Conservation (phyloP, 1,284 basidiomycete genomes). For the Rhodotorula sp. region DNA sequence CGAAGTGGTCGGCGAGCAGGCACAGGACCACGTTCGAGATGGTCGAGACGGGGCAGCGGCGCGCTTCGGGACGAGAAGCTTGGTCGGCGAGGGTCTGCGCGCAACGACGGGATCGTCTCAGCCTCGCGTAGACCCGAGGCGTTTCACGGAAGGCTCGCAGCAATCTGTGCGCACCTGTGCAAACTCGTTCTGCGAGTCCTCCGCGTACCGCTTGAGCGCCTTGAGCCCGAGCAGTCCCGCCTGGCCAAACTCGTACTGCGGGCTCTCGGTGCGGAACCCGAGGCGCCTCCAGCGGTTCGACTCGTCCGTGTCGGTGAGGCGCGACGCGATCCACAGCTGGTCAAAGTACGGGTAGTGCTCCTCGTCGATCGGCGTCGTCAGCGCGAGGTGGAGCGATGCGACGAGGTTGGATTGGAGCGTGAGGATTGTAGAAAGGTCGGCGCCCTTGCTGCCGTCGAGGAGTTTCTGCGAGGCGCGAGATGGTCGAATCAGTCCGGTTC, state of each 20-base stretch:
- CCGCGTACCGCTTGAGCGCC: constrained; percentile 66
- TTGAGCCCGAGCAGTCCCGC: constrained; percentile 84
- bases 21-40: constrained; percentile 83
- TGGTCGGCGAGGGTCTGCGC: constrained; percentile 59
- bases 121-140: not conserved
- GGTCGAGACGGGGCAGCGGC: constrained; percentile 80
- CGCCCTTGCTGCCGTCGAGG: constrained; percentile 83
- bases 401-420: constrained; percentile 90
- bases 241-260: constrained; percentile 76
- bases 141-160: not conserved
- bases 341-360: constrained; percentile 65
- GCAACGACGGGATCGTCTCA: not conserved
- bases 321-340: constrained; percentile 70
- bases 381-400: constrained; percentile 75
- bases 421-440: constrained; percentile 74
- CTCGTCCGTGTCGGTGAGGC: constrained; percentile 56
- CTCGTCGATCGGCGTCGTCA: constrained; percentile 66
- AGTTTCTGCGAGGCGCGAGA: constrained; percentile 60
- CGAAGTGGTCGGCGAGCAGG: constrained; percentile 77
- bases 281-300: constrained; percentile 71
- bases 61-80: constrained; percentile 66
- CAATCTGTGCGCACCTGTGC: constrained; percentile 62
- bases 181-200: constrained; percentile 74
- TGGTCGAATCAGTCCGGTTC: constrained; percentile 8
- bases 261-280: constrained; percentile 76